These are phyloP conservation scores for Peniophora sp. DNA, from an alignment of 1,284 basidiomycete species.

Conservation along the genomic window DNA sequence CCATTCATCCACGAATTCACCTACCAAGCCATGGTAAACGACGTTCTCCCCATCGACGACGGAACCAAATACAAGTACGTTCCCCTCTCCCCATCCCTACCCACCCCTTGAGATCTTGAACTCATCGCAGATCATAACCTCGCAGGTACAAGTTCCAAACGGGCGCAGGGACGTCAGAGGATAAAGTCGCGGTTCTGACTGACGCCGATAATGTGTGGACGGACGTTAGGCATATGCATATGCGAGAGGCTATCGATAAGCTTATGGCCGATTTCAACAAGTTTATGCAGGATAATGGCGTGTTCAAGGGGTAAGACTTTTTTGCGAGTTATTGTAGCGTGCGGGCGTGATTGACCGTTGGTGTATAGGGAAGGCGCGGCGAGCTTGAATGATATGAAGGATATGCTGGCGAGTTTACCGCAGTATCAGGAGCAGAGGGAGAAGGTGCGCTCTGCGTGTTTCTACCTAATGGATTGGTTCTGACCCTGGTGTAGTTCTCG, in stretches of 20 bases:
- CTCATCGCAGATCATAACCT: slow-evolving; percentile 2
- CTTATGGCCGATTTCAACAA: slow-evolving; percentile 92
- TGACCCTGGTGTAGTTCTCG: slow-evolving; percentile 63
- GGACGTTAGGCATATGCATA: slow-evolving; percentile 92
- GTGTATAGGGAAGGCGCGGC: slow-evolving; percentile 64
- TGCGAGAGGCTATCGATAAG: slow-evolving; percentile 97
- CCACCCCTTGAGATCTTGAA: not conserved
- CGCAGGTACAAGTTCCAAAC: slow-evolving; percentile 90
- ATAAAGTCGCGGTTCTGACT: slow-evolving; percentile 77
- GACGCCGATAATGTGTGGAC: slow-evolving; percentile 91
- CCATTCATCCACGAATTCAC: slow-evolving; percentile 97
- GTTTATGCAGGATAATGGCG: slow-evolving; percentile 90
- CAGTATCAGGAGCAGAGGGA: slow-evolving; percentile 96
- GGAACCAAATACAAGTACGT: slow-evolving; percentile 82
- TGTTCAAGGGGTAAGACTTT: slow-evolving; percentile 64
- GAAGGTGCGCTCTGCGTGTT: slow-evolving; percentile 49
- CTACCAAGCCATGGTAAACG: slow-evolving; percentile 98
- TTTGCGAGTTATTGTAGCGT: not conserved
- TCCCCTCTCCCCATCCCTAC: not conserved
- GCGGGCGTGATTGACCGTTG: not conserved
- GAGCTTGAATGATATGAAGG: slow-evolving; percentile 95
- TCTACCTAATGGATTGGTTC: not conserved
- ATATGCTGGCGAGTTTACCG: slow-evolving; percentile 94
- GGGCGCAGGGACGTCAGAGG: slow-evolving; percentile 75
- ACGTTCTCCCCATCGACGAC: slow-evolving; percentile 83